Base-by-base conservation (phyloP, 805 yeast genomes). In the Priceomyces castillae region DNA sequence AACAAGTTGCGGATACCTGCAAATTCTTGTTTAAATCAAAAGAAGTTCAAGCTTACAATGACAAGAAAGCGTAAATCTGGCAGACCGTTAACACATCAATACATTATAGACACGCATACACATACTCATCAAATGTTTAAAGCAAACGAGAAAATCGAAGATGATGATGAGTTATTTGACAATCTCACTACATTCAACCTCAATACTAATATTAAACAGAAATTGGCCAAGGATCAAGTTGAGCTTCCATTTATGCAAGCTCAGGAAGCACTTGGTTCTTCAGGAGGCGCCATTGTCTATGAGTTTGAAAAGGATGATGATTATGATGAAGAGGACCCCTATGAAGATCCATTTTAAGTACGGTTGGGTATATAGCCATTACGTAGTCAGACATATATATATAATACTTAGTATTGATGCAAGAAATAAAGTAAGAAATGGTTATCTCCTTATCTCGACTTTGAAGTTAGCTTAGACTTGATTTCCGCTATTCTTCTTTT, bases 251-350 rank as follows among this genome's bases (percentile, higher is more conserved):
- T 73, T 61, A 68, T 92, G 70, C 86, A 85, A 50, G 98, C 98
- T 0, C 98, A 92, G 57, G 73, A 78, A 44, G 77, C 80, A 26
- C 68, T 78, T 39, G 77, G 77, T 0, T 58, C 70, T 2, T 52
- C 59, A 15, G 96, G 96, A 42, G 97, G 98, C 15, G 97, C 99
- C 1, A 90, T 94, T 52, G 95, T 92, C 3, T 92, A 92, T 58
- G 94, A 94, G 58, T 94, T 82, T 59, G 98, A 94, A 56, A 88
- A 90, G 58, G 98, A 92, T 62, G 99, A 92, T 61, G 99, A 92
- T 62, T 92, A 90, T 58, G 99, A 92, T 58, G 99, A 92, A 61
- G 98, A 94, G 54, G 99, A 92, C 64, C 97, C 98, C 0, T 92
- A 83, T 57, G 99, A 92, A 60, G 98, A 92, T 58, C 98, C 98